phyloP scores from a whole-genome alignment of 2,329 filamentous ascomycete species.

The Colletotrichum sp. region DNA sequence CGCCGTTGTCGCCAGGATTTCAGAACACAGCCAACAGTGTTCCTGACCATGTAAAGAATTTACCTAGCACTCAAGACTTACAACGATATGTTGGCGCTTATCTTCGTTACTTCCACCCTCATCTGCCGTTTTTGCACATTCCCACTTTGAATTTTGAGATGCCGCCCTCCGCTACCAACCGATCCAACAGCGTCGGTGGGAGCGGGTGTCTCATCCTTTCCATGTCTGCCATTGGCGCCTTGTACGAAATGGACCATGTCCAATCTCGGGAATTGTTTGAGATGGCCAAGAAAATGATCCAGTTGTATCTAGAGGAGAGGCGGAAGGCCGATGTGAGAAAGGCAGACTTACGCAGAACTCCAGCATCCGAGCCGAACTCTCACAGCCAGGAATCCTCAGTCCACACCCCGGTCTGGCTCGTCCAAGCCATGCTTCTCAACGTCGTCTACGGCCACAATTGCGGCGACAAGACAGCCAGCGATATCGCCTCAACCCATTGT shows the following conservation, averaged over 20 bases:
- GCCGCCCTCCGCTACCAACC: slow-evolving; percentile 65
- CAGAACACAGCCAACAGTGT: slow-evolving; percentile 53
- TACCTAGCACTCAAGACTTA: slow-evolving; percentile 84
- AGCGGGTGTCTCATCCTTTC: slow-evolving; percentile 86
- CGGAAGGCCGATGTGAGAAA: slow-evolving; percentile 82
- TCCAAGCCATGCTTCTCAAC: slow-evolving; percentile 96
- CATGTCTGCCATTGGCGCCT: slow-evolving; percentile 75
- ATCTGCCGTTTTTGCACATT: slow-evolving; percentile 92
- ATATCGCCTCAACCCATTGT: slow-evolving; percentile 92
- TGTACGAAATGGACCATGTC: slow-evolving; percentile 85
- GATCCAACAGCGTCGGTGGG: slow-evolving; percentile 70
- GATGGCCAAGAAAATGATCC: slow-evolving; percentile 93
- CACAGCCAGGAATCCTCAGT: slow-evolving; percentile 64
- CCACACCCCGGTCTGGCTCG: slow-evolving; percentile 89
- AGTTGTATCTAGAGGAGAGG: slow-evolving; percentile 89
- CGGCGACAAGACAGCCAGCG: slow-evolving; percentile 86
- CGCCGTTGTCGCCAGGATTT: slow-evolving; percentile 59
- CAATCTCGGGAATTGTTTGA: slow-evolving; percentile 88
- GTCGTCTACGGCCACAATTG: slow-evolving; percentile 96
- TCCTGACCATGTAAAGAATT: slow-evolving; percentile 56
- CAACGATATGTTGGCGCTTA: slow-evolving; percentile 92
- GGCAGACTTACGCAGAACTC: slow-evolving; percentile 60
- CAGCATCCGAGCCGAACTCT: slow-evolving; percentile 51
- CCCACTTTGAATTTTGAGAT: slow-evolving; percentile 91
- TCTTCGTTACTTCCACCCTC: slow-evolving; percentile 90